phyloP scores from a whole-genome alignment of 2,329 filamentous ascomycete species.

The Juglanconis sp. region DNA sequence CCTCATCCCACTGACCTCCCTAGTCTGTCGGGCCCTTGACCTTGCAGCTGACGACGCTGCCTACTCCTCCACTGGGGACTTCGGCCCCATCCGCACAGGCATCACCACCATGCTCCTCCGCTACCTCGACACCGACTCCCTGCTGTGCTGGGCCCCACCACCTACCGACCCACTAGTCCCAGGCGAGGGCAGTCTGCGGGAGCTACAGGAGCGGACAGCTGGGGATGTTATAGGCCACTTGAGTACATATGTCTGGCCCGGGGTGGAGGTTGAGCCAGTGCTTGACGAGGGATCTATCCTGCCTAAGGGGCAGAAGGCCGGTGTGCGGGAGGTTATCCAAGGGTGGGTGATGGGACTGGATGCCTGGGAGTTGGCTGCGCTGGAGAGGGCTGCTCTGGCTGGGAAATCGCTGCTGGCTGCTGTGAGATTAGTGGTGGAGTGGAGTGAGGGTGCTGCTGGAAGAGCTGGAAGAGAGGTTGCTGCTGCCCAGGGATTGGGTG shows the following conservation, averaged over 20 bases:
- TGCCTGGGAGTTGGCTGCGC: slow-evolving; percentile 77
- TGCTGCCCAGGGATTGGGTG: slow-evolving; percentile 24
- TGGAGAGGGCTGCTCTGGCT: slow-evolving; percentile 80
- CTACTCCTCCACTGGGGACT: slow-evolving; percentile 31
- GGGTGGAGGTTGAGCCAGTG: slow-evolving; percentile 73
- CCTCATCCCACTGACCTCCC: slow-evolving; percentile 84
- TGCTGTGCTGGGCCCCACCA: slow-evolving; percentile 80
- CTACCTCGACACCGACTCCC: slow-evolving; percentile 87
- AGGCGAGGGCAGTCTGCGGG: slow-evolving; percentile 59
- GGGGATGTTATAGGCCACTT: slow-evolving; percentile 70
- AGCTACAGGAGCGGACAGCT: slow-evolving; percentile 68
- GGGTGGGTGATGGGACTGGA: slow-evolving; percentile 73
- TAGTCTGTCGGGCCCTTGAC: slow-evolving; percentile 79
- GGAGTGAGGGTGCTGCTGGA: slow-evolving; percentile 70
- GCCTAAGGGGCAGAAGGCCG: slow-evolving; percentile 68
- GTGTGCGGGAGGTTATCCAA: slow-evolving; percentile 72
- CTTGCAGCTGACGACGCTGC: slow-evolving; percentile 65
- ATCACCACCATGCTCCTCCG: slow-evolving; percentile 71
- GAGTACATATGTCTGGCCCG: slow-evolving; percentile 75
- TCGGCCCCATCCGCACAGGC: slow-evolving; percentile 51
- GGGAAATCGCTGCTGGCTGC: slow-evolving; percentile 83
- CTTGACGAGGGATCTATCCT: slow-evolving; percentile 76
- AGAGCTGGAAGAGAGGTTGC: slow-evolving; percentile 26
- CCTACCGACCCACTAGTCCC: slow-evolving; percentile 45
- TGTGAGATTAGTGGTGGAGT: slow-evolving; percentile 75